A percentile compares a stretch with the other conserved stretches of the same genome.
Conservation (phyloP, 2,329 filamentous ascomycete species). For the Chaetomiaceae sp. region DNA sequence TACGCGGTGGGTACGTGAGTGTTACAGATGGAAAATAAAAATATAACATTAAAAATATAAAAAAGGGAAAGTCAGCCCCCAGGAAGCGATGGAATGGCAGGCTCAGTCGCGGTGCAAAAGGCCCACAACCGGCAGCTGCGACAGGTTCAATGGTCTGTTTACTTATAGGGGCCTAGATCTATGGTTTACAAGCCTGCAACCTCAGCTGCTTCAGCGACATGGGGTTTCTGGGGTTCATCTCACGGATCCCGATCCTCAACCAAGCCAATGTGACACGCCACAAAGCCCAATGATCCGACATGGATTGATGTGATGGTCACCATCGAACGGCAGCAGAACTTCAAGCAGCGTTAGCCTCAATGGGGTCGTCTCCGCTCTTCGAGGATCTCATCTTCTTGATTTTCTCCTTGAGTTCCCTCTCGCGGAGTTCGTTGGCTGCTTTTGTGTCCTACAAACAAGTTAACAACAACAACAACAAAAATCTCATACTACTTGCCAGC, state of each 20-base stretch:
- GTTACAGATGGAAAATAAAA: no score
- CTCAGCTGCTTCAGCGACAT: background rate
- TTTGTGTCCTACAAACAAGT: constrained; percentile 12
- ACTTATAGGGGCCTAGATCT: background rate
- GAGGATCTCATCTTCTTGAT: constrained; percentile 54
- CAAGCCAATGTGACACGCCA: background rate
- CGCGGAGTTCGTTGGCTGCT: constrained; percentile 42
- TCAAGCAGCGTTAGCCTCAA: constrained; percentile 46
- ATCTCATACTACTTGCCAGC: background rate
- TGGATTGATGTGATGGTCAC: background rate
- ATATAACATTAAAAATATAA: no score
- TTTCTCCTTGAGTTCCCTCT: constrained; percentile 49
- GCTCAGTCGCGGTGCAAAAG: no score
- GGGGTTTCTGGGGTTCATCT: background rate
- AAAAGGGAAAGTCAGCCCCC: no score
- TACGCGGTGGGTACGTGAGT: no score
- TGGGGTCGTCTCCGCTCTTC: constrained; percentile 38
- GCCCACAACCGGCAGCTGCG: background rate
- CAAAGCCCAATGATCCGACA: background rate
- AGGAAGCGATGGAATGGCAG: no score
- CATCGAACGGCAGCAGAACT: constrained; percentile 22
- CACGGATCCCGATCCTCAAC: constrained; percentile 2
- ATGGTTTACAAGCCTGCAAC: background rate
- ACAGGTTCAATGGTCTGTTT: no score
- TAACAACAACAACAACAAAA: background rate